Conservation (phyloP, 352 stramenopile genomes). For the Pythium coloratum region DNA sequence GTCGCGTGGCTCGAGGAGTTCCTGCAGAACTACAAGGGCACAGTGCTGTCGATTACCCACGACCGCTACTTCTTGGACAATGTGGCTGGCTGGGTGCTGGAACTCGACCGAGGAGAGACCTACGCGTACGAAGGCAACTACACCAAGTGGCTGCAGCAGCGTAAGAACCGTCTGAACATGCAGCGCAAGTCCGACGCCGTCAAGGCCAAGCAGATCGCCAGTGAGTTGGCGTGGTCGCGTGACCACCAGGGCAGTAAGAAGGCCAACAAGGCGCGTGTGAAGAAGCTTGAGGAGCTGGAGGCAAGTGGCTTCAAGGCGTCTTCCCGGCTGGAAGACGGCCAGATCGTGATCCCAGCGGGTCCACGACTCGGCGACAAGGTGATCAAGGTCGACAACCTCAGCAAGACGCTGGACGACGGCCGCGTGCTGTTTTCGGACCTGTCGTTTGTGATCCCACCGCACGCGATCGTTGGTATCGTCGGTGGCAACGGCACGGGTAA, state of each 20-base stretch:
- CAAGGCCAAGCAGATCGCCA: conserved; percentile 89
- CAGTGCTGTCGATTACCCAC: conserved; percentile 98
- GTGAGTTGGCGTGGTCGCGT: conserved; percentile 95
- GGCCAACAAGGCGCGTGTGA: conserved; percentile 91
- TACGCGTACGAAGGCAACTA: conserved; percentile 99
- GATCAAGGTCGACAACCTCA: conserved; percentile 76
- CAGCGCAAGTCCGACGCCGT: conserved; percentile 93
- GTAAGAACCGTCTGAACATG: conserved; percentile 93
- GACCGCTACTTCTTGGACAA: conserved; percentile 99
- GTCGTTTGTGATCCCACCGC: conserved; percentile 93
- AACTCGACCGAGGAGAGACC: conserved; percentile 96
- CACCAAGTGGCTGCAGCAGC: conserved; percentile 95
- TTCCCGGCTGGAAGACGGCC: conserved; percentile 71
- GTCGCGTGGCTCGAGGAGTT: conserved; percentile 98
- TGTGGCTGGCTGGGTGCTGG: conserved; percentile 96
- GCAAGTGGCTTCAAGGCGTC: conserved; percentile 47
- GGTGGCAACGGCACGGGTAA: conserved; percentile 98
- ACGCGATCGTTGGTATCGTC: conserved; percentile 97
- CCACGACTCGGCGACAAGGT: conserved; percentile 94
- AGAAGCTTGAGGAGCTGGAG: conserved; percentile 93
- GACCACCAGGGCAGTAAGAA: conserved; percentile 81
- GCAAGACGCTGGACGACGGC: conserved; percentile 69
- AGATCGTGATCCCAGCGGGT: conserved; percentile 92
- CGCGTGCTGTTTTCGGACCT: conserved; percentile 93
- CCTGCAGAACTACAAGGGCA: conserved; percentile 94